Conservation (phyloP, 768 basidiomycete genomes). For the Calocera viscosa region DNA sequence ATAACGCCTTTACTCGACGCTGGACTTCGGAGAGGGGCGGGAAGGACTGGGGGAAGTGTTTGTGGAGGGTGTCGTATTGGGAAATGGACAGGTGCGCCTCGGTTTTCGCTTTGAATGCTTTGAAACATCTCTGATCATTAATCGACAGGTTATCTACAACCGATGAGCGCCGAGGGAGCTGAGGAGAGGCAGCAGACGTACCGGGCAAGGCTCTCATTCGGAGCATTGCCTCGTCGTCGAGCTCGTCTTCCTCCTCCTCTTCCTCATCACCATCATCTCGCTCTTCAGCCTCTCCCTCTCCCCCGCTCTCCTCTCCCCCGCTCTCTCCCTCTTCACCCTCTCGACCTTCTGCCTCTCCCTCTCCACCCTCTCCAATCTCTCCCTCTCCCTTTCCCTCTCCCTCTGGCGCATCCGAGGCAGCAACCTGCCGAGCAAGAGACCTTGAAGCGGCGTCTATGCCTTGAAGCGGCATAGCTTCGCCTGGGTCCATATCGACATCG, state of each 20-base stretch:
- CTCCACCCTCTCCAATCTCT: background rate
- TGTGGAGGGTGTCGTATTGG: background rate
- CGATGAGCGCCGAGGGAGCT: background rate
- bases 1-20: background rate
- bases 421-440: background rate
- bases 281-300: background rate
- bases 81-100: background rate
- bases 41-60: background rate
- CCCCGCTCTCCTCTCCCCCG: background rate
- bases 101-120: too few species aligned
- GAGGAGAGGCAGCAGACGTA: background rate
- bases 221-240: background rate
- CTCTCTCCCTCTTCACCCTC: too few species aligned
- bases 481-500: background rate
- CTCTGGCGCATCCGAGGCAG: background rate
- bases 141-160: background rate
- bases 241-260: background rate
- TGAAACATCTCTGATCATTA: background rate
- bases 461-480: background rate
- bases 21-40: background rate
- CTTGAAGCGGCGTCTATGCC: background rate
- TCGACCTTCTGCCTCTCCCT: too few species aligned
- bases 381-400: background rate
- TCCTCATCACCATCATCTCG: background rate
- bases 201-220: background rate